Conservation (phyloP, 306 rosid genomes). For the Vigna mungo region DNA sequence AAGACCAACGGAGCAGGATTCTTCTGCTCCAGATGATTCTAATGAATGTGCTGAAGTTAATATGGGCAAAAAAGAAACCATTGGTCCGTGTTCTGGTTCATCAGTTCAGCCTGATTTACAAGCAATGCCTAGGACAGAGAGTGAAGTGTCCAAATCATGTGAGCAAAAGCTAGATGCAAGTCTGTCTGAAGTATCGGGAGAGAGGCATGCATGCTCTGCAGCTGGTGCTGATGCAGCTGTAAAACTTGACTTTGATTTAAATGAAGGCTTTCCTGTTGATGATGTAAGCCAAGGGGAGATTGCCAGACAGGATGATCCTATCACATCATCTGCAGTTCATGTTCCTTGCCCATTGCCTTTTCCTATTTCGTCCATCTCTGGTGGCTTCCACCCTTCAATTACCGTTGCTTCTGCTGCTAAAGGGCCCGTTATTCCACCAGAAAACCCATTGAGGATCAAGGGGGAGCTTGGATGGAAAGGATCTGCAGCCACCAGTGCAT, state of each 20-base stretch:
- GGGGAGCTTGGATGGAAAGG: conserved; percentile 98
- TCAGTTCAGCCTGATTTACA: conserved; percentile 39
- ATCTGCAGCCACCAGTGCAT: conserved; percentile 96
- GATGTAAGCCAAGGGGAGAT: conserved; percentile 71
- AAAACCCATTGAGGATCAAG: conserved; percentile 67
- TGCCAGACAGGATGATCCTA: conserved; percentile 56
- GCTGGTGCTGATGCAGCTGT: conserved; percentile 54
- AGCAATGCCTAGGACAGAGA: conserved; percentile 35
- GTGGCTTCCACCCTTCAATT: conserved; percentile 73
- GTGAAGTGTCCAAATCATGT: conserved; percentile 42
- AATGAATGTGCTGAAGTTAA: conserved; percentile 38
- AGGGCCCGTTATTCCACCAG: conserved; percentile 82
- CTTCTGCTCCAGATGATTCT: conserved; percentile 40
- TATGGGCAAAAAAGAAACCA: conserved; percentile 39
- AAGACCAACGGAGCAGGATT: conserved; percentile 38
- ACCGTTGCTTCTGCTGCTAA: conserved; percentile 93
- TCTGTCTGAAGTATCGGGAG: conserved; percentile 52
- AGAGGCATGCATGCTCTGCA: conserved; percentile 44
- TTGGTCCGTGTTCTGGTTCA: conserved; percentile 36
- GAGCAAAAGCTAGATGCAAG: conserved; percentile 44
- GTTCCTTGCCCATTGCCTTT: conserved; percentile 68
- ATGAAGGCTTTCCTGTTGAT: conserved; percentile 84
- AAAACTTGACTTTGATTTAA: conserved; percentile 87
- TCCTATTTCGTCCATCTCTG: conserved; percentile 66
- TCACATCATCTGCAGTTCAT: conserved; percentile 60